Base-by-base conservation (phyloP, 148 eudicot genomes). In the Cornus kousa region DNA sequence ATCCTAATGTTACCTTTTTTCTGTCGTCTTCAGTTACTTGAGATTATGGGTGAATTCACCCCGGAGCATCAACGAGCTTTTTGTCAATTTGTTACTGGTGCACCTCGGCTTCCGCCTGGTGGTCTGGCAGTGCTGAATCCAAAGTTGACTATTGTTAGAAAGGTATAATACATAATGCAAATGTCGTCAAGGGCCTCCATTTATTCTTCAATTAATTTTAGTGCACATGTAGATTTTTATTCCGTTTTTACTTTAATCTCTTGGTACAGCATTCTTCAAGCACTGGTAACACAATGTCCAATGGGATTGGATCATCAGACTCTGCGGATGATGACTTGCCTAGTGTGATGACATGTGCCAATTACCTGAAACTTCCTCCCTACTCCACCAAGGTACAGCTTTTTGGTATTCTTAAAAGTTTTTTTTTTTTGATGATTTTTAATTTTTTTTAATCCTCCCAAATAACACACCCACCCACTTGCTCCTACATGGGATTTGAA, bases 281-380 rank as follows among this genome's bases (percentile, higher is more conserved):
- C 74, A 50, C 84, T 35, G 78, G 80, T 78, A 90, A 85, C 68
- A 77, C 87, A 40, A 71, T 81, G 46, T 70, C 88, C 48, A 91
- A 90, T 74, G 93, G 86, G 68, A 66, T 83, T 17, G 92, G 90
- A 28, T 76, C 76, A 77, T 87, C 89, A 69, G 94, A 96, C 76
- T 76, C 89, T 77, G 91, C 92, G 0, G 99, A 93, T 83, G 87
- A 87, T 59, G 97, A 93, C 65, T 83, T 93, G 74, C 97, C 97
- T 4, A 93, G 97, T 78, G 97, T 93, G 75, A 93, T 93, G 97
- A 93, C 97, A 32, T 93, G 97, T 80, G 92, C 97, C 62, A 93
- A 93, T 82, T 90, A 93, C 85, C 86, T 93, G 55, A 93, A 93
- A 86, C 97, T 93, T 71, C 97, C 97, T 62, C 93, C 94, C 17